A percentile compares a stretch with the other conserved stretches of the same genome.
phyloP scores from a whole-genome alignment of 1,139 yeast genomes.

The Geotrichum candidum region DNA sequence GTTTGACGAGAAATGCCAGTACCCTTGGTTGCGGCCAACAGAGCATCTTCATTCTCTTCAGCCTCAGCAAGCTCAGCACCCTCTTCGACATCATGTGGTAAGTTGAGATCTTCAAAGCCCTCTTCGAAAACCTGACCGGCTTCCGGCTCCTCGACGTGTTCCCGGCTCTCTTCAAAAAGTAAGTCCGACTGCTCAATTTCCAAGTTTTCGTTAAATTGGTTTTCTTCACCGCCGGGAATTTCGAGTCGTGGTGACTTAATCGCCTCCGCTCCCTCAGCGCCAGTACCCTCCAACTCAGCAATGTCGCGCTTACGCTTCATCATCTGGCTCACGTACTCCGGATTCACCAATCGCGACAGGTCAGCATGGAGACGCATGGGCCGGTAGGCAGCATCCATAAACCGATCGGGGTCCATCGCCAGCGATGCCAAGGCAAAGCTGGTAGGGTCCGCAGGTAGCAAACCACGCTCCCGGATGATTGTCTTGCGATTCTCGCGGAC shows the following conservation, averaged over 20 bases:
- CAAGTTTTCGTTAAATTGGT: background rate
- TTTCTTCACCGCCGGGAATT: slow-evolving; percentile 1
- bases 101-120: background rate
- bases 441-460: slow-evolving; percentile 20
- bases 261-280: slow-evolving; percentile 24
- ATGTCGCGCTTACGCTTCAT: slow-evolving; percentile 27
- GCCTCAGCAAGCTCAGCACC: background rate
- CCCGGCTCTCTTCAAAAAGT: slow-evolving; percentile 5
- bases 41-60: slow-evolving; percentile 22
- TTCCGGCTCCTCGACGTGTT: background rate
- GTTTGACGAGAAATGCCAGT: slow-evolving; percentile 44
- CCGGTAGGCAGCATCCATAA: slow-evolving; percentile 17
- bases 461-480: slow-evolving; percentile 18
- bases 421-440: slow-evolving; percentile 18
- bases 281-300: slow-evolving; percentile 22
- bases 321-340: slow-evolving; percentile 23
- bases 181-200: slow-evolving; percentile 14
- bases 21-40: slow-evolving; percentile 8
- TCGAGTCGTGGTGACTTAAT: slow-evolving; percentile 12
- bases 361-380: slow-evolving; percentile 19
- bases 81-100: background rate
- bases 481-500: slow-evolving; percentile 15
- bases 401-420: slow-evolving; percentile 12
- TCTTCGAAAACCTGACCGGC: slow-evolving; percentile 7
- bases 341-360: slow-evolving; percentile 24